phyloP scores from a whole-genome alignment of 352 stramenopile genomes.

The Halophytophthora polymorphica region DNA sequence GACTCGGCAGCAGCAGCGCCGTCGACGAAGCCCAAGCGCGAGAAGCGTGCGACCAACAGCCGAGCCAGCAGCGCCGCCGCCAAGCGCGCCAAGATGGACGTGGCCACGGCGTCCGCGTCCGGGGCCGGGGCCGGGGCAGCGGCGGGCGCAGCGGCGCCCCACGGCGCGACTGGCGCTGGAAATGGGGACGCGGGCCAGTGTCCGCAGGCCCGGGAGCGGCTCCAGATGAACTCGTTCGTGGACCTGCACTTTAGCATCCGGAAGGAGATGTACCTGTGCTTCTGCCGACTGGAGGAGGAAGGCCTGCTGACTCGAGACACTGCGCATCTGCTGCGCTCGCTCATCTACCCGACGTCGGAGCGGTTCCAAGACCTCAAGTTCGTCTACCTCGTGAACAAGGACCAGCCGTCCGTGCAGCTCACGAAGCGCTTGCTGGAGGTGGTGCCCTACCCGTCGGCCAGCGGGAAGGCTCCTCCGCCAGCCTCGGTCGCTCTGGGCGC shows the following conservation, averaged over 20 bases:
- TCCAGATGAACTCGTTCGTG: constrained; percentile 78
- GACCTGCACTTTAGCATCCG: constrained; percentile 83
- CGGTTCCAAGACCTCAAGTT: constrained; percentile 87
- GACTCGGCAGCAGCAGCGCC: no score
- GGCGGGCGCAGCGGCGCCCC: constrained; percentile 5
- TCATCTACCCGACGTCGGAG: constrained; percentile 83
- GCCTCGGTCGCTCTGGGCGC: no score
- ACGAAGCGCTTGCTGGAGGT: constrained; percentile 77
- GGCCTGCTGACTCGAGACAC: constrained; percentile 63
- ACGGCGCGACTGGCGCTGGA: constrained; percentile 2
- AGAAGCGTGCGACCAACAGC: constrained; percentile 20
- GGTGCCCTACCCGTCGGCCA: constrained; percentile 38
- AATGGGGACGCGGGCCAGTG: constrained; percentile 23
- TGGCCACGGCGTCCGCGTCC: constrained; percentile 15
- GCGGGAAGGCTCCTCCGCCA: constrained; percentile 34
- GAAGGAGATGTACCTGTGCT: constrained; percentile 85
- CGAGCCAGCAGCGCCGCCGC: constrained; percentile 8
- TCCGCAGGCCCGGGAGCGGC: constrained; percentile 38
- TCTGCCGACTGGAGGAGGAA: constrained; percentile 77
- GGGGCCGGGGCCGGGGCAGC: neutral
- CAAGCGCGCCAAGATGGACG: constrained; percentile 35
- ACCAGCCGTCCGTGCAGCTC: constrained; percentile 66
- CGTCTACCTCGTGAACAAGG: constrained; percentile 87
- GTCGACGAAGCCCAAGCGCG: constrained; percentile 26
- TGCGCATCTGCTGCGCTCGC: constrained; percentile 64